Conservation (phyloP, 805 yeast species). For the Ogataea dorogensis region DNA sequence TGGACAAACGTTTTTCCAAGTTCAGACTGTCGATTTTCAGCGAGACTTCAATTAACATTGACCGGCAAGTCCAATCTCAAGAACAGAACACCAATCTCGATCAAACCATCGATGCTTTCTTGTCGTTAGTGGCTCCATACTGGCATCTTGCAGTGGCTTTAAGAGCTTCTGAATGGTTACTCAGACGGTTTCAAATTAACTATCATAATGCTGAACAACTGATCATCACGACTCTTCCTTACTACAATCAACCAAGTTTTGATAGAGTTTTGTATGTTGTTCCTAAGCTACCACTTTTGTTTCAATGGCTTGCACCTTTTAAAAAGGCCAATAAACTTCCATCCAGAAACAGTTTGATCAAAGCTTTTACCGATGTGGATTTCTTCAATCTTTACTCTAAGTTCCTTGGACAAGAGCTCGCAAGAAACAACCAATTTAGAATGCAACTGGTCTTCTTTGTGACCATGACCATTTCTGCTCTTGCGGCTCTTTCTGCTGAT, state of each 20-base stretch:
- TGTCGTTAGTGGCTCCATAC: conserved; percentile 72
- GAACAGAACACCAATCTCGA: conserved; percentile 77
- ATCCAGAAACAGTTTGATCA: conserved; percentile 64
- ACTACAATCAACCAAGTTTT: conserved; percentile 71
- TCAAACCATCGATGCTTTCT: conserved; percentile 69
- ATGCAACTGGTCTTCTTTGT: conserved; percentile 77
- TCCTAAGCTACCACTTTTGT: conserved; percentile 72
- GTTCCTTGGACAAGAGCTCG: conserved; percentile 48
- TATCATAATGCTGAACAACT: conserved; percentile 73
- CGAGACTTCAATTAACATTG: conserved; percentile 74
- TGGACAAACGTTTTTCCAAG: conserved; percentile 73
- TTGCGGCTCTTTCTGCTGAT: conserved; percentile 57
- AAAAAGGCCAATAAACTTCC: conserved; percentile 62
- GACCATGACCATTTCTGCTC: conserved; percentile 62
- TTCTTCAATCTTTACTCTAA: conserved; percentile 65
- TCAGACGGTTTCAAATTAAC: conserved; percentile 86
- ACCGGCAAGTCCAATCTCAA: conserved; percentile 75
- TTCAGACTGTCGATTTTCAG: conserved; percentile 77
- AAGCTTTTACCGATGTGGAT: conserved; percentile 69
- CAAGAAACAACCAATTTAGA: conserved; percentile 58
- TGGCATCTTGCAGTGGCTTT: conserved; percentile 73
- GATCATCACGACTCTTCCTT: conserved; percentile 75
- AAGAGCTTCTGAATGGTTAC: conserved; percentile 90
- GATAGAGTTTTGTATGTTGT: conserved; percentile 71
- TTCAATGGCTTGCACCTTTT: conserved; percentile 66